These are phyloP conservation scores for Conringia planisiliqua DNA, from an alignment of 345 rosid species.

Conservation along the genomic window DNA sequence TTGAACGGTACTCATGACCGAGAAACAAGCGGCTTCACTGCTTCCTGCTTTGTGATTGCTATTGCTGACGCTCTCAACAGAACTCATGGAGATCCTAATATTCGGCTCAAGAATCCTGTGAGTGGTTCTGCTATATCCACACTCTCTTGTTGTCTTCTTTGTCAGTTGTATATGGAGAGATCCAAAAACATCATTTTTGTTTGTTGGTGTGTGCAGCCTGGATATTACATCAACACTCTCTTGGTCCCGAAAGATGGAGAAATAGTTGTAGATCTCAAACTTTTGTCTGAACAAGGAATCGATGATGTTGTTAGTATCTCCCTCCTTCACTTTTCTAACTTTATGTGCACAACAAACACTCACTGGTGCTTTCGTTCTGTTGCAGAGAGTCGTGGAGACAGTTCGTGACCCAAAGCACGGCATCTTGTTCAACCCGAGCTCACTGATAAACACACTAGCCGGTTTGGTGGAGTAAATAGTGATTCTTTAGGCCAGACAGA, in stretches of 20 bases:
- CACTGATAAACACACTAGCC: conserved; percentile 61
- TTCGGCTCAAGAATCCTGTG: conserved; percentile 56
- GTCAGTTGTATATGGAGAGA: neutral
- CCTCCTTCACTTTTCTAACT: neutral
- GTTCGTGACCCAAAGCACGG: conserved; percentile 58
- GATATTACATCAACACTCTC: conserved; percentile 70
- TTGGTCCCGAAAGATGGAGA: conserved; percentile 75
- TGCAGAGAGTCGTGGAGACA: conserved; percentile 66
- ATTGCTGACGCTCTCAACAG: conserved; percentile 76
- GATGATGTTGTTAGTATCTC: conserved; percentile 52
- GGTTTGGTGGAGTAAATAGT: conserved; percentile 32
- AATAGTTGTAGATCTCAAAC: conserved; percentile 53
- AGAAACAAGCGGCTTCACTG: conserved; percentile 74
- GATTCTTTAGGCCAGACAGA: conserved; percentile 24
- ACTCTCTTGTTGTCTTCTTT: neutral
- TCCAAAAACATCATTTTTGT: neutral
- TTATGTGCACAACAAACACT: neutral
- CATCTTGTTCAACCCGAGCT: conserved; percentile 55
- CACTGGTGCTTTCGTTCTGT: neutral
- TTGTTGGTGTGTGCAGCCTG: conserved; percentile 53
- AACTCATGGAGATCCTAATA: conserved; percentile 64
- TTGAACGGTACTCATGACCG: conserved; percentile 82
- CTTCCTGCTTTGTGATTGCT: conserved; percentile 78
- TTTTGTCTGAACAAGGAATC: conserved; percentile 64
- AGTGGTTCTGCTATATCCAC: conserved; percentile 27